Evolutionary conservation across 2,329 filamentous ascomycete species (phyloP).

Genomic region (Sarocladium brachiariae): DNA sequence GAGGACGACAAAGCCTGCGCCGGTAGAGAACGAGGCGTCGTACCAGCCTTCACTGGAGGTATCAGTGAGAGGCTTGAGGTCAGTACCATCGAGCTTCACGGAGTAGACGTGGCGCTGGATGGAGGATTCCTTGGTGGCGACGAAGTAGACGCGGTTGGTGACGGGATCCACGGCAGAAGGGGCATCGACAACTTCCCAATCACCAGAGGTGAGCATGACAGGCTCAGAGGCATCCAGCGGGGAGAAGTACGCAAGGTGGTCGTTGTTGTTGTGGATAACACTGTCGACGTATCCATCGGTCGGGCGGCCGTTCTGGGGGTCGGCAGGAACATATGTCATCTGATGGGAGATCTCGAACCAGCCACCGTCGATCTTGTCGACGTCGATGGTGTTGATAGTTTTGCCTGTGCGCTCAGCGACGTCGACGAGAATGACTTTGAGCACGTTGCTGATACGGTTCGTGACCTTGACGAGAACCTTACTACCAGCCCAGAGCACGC

Average conservation of each 20-base stretch:
- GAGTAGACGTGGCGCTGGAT: slow-evolving; percentile 90
- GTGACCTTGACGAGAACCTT: slow-evolving; percentile 86
- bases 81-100: slow-evolving; percentile 74
- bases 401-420: slow-evolving; percentile 65
- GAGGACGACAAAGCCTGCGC: slow-evolving; percentile 76
- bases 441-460: slow-evolving; percentile 86
- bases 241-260: slow-evolving; percentile 90
- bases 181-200: slow-evolving; percentile 86
- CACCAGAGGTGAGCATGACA: slow-evolving; percentile 75
- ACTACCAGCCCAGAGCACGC: slow-evolving; percentile 82
- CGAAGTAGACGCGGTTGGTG: slow-evolving; percentile 85
- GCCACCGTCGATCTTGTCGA: slow-evolving; percentile 81
- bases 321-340: slow-evolving; percentile 79
- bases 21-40: slow-evolving; percentile 73
- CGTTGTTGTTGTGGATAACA: slow-evolving; percentile 75
- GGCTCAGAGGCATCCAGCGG: slow-evolving; percentile 80
- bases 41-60: slow-evolving; percentile 71
- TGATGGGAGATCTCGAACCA: slow-evolving; percentile 94
- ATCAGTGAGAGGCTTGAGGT: slow-evolving; percentile 67
- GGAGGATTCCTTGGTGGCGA: slow-evolving; percentile 77
- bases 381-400: slow-evolving; percentile 71
- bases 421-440: slow-evolving; percentile 83
- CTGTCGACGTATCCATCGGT: slow-evolving; percentile 92
- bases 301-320: slow-evolving; percentile 65
- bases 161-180: slow-evolving; percentile 79